Evolutionary conservation across 139 green algal species (phyloP).

Genomic region (Yamagishiella unicocca): DNA sequence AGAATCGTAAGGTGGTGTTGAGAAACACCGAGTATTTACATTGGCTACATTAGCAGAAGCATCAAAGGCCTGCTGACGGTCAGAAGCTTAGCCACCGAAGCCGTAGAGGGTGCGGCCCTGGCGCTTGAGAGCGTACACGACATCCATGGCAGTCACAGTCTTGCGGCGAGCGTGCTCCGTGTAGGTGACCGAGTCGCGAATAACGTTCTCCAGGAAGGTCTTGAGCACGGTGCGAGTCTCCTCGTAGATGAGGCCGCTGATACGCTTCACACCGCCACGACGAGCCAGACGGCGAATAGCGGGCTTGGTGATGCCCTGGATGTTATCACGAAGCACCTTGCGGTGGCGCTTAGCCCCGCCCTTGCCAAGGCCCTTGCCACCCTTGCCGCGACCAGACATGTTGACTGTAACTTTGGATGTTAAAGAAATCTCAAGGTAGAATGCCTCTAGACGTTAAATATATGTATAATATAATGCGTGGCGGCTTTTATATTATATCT

Average conservation of each 20-base stretch:
- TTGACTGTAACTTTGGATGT: too few species aligned
- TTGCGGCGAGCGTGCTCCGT: slow-evolving; percentile 97
- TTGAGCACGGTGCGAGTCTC: slow-evolving; percentile 92
- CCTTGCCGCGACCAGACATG: slow-evolving; percentile 93
- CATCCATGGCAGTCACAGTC: slow-evolving; percentile 96
- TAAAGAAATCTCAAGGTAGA: too few species aligned
- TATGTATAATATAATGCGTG: too few species aligned
- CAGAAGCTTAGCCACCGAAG: slow-evolving; percentile 45
- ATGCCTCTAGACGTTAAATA: too few species aligned
- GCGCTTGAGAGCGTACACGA: slow-evolving; percentile 91
- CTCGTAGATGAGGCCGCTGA: slow-evolving; percentile 93
- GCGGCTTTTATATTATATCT: too few species aligned
- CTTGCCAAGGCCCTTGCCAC: slow-evolving; percentile 94
- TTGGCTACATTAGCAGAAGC: too few species aligned
- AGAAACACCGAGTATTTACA: too few species aligned
- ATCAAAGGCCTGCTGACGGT: too few species aligned
- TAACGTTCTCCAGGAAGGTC: slow-evolving; percentile 94
- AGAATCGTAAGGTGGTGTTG: too few species aligned
- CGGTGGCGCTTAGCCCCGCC: slow-evolving; percentile 92
- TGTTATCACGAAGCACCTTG: slow-evolving; percentile 95
- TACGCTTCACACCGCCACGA: slow-evolving; percentile 91
- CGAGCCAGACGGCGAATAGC: slow-evolving; percentile 89
- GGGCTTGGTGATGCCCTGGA: slow-evolving; percentile 97
- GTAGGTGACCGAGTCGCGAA: slow-evolving; percentile 97
- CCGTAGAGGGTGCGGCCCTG: slow-evolving; percentile 49